Conservation (phyloP, 2,329 filamentous ascomycete genomes). For the Cytospora mali region DNA sequence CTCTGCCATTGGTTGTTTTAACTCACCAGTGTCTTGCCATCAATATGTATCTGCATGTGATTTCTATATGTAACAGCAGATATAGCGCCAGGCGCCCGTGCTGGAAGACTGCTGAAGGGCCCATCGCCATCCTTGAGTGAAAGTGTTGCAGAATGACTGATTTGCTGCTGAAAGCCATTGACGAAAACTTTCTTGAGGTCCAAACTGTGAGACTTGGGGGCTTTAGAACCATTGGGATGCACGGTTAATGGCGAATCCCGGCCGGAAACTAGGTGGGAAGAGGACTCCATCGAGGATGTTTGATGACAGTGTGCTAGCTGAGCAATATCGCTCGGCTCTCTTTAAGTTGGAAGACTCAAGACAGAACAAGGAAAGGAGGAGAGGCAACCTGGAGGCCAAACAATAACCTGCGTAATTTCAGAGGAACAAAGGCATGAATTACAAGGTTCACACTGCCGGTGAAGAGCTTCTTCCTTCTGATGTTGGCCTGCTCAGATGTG, state of each 20-base stretch:
- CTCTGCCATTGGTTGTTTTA: background rate
- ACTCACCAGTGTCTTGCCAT: slow-evolving; percentile 22
- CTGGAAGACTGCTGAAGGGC: background rate
- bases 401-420: background rate
- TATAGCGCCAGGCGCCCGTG: background rate
- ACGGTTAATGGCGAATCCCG: background rate
- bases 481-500: background rate
- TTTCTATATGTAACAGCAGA: background rate
- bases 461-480: background rate
- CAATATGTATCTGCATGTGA: slow-evolving; percentile 23
- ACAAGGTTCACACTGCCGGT: too few species aligned
- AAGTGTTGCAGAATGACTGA: slow-evolving; percentile 18
- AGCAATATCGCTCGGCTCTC: too few species aligned
- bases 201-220: background rate
- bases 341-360: background rate
- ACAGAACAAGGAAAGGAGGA: background rate
- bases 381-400: background rate
- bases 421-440: background rate
- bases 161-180: background rate
- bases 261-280: background rate
- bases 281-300: background rate
- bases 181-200: slow-evolving; percentile 4
- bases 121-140: slow-evolving; percentile 1
- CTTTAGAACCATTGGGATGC: background rate
- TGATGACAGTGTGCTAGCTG: background rate